A percentile compares a stretch with the other conserved stretches of the same genome.
Conservation (phyloP, 176 grass and related monocot species). For the Oryza australiensis region DNA sequence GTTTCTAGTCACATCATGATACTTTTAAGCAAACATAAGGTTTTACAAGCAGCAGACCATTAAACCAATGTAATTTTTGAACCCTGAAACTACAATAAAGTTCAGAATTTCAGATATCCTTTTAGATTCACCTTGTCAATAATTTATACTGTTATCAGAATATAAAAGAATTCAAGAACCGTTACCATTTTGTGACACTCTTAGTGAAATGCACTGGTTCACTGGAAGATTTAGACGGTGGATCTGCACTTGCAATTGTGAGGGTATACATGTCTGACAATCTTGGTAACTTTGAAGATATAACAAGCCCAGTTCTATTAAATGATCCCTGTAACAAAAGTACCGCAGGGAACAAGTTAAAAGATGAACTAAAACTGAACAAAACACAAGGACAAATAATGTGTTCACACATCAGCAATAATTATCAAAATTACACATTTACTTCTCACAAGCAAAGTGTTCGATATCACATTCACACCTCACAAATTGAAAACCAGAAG, state of each 20-base stretch:
- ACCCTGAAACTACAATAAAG: background rate
- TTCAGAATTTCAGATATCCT: too few relatives aligned
- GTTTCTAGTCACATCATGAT: background rate
- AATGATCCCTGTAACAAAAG: slow-evolving; percentile 69
- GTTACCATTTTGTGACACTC: slow-evolving; percentile 90
- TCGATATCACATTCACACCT: background rate
- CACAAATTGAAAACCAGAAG: background rate
- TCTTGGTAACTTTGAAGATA: slow-evolving; percentile 92
- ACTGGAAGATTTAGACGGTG: slow-evolving; percentile 85
- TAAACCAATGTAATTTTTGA: background rate
- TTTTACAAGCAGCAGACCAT: background rate
- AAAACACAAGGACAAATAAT: background rate
- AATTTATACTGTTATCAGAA: background rate
- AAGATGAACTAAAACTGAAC: background rate
- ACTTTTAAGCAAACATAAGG: background rate
- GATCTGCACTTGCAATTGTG: slow-evolving; percentile 82
- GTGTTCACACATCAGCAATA: background rate
- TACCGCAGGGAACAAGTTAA: background rate
- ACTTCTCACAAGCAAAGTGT: background rate
- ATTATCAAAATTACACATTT: background rate
- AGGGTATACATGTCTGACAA: slow-evolving; percentile 88
- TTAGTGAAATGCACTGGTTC: slow-evolving; percentile 70
- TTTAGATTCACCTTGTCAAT: background rate
- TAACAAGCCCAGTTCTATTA: slow-evolving; percentile 77
- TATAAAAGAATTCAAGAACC: background rate